These are phyloP conservation scores for Wickerhamomyces pijperi DNA, from an alignment of 805 yeast species.

Conservation along the genomic window DNA sequence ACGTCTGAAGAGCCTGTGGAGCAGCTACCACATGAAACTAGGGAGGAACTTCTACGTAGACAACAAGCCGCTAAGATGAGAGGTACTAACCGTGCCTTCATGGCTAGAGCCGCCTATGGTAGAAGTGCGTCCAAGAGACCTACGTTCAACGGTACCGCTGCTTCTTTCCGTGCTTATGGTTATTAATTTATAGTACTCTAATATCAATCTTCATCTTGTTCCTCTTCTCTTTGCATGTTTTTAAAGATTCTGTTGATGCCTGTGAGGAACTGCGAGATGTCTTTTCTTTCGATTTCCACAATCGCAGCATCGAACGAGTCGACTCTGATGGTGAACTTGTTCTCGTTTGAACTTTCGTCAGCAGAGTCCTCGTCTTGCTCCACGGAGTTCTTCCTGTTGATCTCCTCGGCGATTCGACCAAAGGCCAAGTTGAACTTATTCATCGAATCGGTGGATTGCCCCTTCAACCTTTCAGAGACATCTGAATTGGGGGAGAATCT, in stretches of 20 bases:
- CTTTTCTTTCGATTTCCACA: neutral
- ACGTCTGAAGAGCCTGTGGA: no score
- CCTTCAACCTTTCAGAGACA: neutral
- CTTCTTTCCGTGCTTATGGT: no score
- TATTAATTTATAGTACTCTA: no score
- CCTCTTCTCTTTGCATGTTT: neutral
- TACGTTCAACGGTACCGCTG: no score
- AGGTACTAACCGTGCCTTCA: no score
- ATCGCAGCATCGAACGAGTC: neutral
- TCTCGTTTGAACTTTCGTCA: neutral
- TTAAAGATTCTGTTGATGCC: neutral
- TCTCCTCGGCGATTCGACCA: neutral
- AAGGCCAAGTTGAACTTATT: neutral
- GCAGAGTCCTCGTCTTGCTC: neutral
- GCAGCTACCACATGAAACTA: no score
- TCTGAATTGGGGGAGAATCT: conserved; percentile 29
- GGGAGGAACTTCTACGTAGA: no score
- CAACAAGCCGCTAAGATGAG: no score
- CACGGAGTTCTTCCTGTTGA: neutral
- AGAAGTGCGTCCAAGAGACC: no score
- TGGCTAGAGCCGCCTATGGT: no score
- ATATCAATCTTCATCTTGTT: no score
- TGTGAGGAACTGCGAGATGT: neutral
- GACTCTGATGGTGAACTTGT: neutral
- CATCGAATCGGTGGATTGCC: neutral